Evolutionary conservation across 805 yeast species (phyloP), one percentile per base, ranked within the genome.

Genomic region (Brettanomyces sp.): DNA sequence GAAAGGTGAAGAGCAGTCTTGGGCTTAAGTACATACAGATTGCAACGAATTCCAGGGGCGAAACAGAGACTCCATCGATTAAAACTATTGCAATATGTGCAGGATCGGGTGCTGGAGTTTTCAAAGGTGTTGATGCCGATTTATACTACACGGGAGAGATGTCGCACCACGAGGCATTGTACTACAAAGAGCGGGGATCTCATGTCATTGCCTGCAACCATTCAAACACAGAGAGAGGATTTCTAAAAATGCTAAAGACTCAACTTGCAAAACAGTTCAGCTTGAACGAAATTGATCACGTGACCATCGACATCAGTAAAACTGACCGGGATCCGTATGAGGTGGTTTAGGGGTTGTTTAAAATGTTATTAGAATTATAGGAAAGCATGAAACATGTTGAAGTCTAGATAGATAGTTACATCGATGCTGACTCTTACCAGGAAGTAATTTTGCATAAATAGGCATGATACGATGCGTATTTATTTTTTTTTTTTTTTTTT

Each of bases 171-270:
- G 97, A 93, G 61, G 83, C 85, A 8, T 71, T 93, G 36, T 76
- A 64, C 47, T 70, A 82, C 52, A 77, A 73, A 42, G 98, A 91
- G 55, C 56, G 67, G 13, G 96, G 95, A 0, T 69, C 78, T 14
- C 69, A 79, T 8, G 87, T 89, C 3, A 70, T 93, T 41, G 76
- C 79, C 3, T 85, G 95, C 56, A 91, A 91, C 56, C 99, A 93
- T 58, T 77, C 95, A 18, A 91, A 91, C 60, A 87, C 96, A 0
- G 99, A 93, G 64, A 71, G 99, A 47, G 95, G 95, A 0, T 93
- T 81, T 58, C 67, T 93, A 50, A 52, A 57, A 23, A 72, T 66
- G 1, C 68, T 86, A 54, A 71, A 74, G 60, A 48, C 60, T 23
- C 80, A 77, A 57, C 68, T 87, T 47, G 47, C 45, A 24, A 45